Conservation (phyloP, 345 rosid species). For the Triadica sebifera region DNA sequence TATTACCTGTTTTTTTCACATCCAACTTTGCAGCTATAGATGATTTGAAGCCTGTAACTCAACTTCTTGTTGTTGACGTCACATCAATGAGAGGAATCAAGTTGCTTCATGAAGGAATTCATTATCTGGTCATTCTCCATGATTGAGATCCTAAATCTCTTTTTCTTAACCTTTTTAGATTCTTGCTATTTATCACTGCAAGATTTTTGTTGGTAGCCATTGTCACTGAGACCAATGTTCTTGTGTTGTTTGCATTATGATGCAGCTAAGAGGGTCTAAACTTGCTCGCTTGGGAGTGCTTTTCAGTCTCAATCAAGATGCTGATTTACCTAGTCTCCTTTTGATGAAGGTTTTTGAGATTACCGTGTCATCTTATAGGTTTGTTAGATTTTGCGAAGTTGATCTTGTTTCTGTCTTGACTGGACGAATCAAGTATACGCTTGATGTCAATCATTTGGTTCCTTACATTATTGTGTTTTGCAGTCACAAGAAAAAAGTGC, state of each 20-base stretch:
- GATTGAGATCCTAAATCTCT: background rate
- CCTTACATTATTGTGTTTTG: slow-evolving; percentile 32
- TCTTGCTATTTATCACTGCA: background rate
- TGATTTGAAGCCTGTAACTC: slow-evolving; percentile 92
- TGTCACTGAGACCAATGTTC: slow-evolving; percentile 20
- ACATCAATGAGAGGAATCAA: slow-evolving; percentile 72
- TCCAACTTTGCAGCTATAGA: slow-evolving; percentile 57
- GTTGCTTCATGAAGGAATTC: slow-evolving; percentile 82
- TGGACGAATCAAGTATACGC: background rate
- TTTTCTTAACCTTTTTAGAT: background rate
- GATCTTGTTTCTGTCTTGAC: slow-evolving; percentile 8
- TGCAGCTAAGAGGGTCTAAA: slow-evolving; percentile 80
- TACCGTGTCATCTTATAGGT: slow-evolving; percentile 75
- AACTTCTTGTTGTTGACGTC: slow-evolving; percentile 85
- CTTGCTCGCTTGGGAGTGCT: slow-evolving; percentile 79
- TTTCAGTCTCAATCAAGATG: slow-evolving; percentile 51
- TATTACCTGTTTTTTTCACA: slow-evolving; percentile 11
- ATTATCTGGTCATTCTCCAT: slow-evolving; percentile 63
- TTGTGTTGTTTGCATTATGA: slow-evolving; percentile 25
- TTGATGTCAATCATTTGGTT: slow-evolving; percentile 16
- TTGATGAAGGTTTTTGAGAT: slow-evolving; percentile 65
- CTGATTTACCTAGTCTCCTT: slow-evolving; percentile 54
- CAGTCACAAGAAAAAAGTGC: slow-evolving; percentile 75
- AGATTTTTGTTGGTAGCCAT: background rate
- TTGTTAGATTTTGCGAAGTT: slow-evolving; percentile 25